Conservation (phyloP, 495 filamentous ascomycete species). For the Bacidia rubella region DNA sequence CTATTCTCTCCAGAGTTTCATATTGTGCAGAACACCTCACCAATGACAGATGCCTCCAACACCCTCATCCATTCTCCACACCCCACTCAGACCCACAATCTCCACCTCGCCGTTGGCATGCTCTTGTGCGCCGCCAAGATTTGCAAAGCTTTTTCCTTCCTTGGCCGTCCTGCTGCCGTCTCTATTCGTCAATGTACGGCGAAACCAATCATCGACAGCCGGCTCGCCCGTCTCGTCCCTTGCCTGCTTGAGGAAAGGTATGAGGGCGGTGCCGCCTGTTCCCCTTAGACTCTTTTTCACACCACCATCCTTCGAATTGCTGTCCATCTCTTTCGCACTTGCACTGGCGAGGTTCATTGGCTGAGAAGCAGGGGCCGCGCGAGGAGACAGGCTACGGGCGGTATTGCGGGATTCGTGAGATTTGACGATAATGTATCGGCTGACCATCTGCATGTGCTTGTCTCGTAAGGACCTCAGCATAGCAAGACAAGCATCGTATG, state of each 20-base stretch:
- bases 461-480: conserved; percentile 85
- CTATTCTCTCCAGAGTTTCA: no score
- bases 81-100: conserved; percentile 67
- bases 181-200: conserved; percentile 46
- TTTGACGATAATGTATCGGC: conserved; percentile 82
- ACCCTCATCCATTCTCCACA: conserved; percentile 70
- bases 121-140: conserved; percentile 57
- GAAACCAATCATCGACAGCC: conserved; percentile 72
- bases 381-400: conserved; percentile 30
- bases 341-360: conserved; percentile 49
- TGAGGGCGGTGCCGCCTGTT: conserved; percentile 83
- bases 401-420: conserved; percentile 40
- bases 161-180: conserved; percentile 17
- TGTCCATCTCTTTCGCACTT: conserved; percentile 21
- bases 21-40: no score
- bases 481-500: conserved; percentile 81
- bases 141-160: conserved; percentile 25
- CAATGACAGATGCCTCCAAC: conserved; percentile 63
- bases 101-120: conserved; percentile 47
- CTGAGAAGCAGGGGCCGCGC: conserved; percentile 23
- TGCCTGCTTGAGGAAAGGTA: conserved; percentile 89
- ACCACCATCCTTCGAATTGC: conserved; percentile 6
- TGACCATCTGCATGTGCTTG: conserved; percentile 93
- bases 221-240: conserved; percentile 92
- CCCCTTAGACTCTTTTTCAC: conserved; percentile 57